Percentiles rank a stretch among this genome's conserved stretches.
Conservation (phyloP, 2,329 filamentous ascomycete species). For the Dryadomyces quercivorus region DNA sequence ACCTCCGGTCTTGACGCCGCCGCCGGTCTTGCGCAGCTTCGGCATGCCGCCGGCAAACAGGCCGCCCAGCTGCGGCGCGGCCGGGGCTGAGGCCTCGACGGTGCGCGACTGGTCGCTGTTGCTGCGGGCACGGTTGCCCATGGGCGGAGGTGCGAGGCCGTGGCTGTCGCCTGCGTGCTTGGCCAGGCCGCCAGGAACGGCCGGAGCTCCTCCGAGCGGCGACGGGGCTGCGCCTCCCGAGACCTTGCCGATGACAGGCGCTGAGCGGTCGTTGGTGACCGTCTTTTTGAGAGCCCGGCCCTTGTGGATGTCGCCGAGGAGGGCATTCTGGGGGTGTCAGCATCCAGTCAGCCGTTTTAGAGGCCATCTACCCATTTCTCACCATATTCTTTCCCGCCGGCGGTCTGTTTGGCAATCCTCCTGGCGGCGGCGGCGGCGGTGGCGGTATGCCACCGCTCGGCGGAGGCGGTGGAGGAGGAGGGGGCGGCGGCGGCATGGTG, state of each 20-base stretch:
- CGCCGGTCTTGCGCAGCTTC: conserved; percentile 79
- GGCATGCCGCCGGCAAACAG: conserved; percentile 92
- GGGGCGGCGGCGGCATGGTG: conserved; percentile 22
- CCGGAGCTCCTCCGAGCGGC: conserved; percentile 63
- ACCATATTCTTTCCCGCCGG: conserved; percentile 29
- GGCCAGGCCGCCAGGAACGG: conserved; percentile 53
- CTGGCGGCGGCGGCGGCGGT: conserved; percentile 50
- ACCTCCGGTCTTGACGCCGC: conserved; percentile 64
- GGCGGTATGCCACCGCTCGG: conserved; percentile 22
- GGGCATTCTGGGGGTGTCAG: conserved; percentile 53
- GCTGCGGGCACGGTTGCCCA: conserved; percentile 61
- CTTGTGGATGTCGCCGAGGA: conserved; percentile 79
- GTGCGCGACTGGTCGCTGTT: conserved; percentile 62
- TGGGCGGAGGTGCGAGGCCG: conserved; percentile 55
- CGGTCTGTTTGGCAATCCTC: conserved; percentile 44
- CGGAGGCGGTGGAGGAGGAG: conserved; percentile 10
- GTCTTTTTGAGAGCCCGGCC: conserved; percentile 71
- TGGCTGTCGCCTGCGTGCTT: conserved; percentile 29
- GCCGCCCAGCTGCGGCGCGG: conserved; percentile 68
- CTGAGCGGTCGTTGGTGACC: conserved; percentile 85
- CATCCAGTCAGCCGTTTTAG: too few relatives aligned
- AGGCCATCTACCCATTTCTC: too few relatives aligned
- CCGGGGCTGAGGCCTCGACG: conserved; percentile 20
- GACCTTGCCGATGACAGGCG: conserved; percentile 52
- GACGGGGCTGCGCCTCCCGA: conserved; percentile 38